These are phyloP conservation scores for Aspergillus ellipticus DNA, from an alignment of 495 filamentous ascomycete genomes.

Conservation along the genomic window DNA sequence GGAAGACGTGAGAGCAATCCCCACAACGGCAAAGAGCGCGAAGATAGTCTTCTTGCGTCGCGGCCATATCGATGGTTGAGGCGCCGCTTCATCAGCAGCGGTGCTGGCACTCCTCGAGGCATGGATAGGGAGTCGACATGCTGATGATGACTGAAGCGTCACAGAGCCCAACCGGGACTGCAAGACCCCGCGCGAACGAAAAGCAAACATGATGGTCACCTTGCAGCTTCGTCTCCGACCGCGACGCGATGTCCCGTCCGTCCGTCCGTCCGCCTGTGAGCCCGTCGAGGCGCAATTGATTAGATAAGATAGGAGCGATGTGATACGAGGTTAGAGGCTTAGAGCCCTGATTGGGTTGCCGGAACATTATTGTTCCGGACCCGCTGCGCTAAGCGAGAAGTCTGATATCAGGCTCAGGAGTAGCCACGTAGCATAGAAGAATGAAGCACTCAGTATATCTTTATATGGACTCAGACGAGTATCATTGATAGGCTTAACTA, in stretches of 20 bases:
- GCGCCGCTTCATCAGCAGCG: conserved; percentile 13
- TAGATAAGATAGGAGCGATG: conserved; percentile 1
- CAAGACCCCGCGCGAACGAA: conserved; percentile 18
- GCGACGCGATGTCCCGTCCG: background rate
- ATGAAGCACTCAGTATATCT: too few relatives aligned
- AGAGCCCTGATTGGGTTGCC: too few relatives aligned
- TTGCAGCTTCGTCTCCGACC: conserved; percentile 12
- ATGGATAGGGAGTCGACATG: background rate
- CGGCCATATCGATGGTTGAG: conserved; percentile 30
- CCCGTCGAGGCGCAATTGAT: background rate
- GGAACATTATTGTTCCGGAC: too few relatives aligned
- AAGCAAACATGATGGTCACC: conserved; percentile 32
- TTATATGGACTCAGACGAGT: too few relatives aligned
- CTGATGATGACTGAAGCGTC: conserved; percentile 3
- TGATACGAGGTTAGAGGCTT: too few relatives aligned
- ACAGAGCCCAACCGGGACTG: conserved; percentile 21
- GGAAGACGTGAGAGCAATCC: conserved; percentile 24
- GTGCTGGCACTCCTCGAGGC: conserved; percentile 25
- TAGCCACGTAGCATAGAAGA: too few relatives aligned
- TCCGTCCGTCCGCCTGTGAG: too few relatives aligned
- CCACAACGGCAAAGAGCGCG: conserved; percentile 34
- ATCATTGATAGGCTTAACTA: too few relatives aligned
- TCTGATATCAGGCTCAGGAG: too few relatives aligned
- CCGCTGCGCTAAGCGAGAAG: too few relatives aligned
- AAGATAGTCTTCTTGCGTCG: conserved; percentile 37